These are phyloP conservation scores for Dovyalis caffra DNA, from an alignment of 345 rosid genomes.

Conservation along the genomic window DNA sequence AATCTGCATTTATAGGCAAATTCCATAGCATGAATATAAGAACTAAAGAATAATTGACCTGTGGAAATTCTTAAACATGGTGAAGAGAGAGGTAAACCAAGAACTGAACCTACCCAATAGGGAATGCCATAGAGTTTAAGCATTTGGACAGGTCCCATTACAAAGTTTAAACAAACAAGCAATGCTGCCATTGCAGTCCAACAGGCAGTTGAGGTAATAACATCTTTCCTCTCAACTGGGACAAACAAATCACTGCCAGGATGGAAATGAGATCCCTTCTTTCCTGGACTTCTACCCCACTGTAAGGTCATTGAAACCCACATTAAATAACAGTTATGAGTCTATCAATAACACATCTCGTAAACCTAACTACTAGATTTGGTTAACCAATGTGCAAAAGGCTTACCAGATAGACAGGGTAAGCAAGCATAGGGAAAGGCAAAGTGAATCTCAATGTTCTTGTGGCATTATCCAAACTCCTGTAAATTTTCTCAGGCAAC, in stretches of 20 bases:
- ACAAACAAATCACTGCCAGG: conserved; percentile 75
- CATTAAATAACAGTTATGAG: not conserved
- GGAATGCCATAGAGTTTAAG: conserved; percentile 32
- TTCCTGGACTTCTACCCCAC: conserved; percentile 89
- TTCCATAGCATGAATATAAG: not conserved
- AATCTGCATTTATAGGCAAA: conserved; percentile 34
- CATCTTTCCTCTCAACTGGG: conserved; percentile 64
- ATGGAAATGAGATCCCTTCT: conserved; percentile 81
- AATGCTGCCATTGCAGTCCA: conserved; percentile 40
- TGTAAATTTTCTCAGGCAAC: conserved; percentile 75
- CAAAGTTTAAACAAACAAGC: conserved; percentile 22
- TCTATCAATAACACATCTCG: not conserved
- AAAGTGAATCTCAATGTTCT: conserved; percentile 60
- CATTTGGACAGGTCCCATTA: conserved; percentile 25
- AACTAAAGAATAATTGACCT: not conserved
- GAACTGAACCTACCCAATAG: conserved; percentile 20
- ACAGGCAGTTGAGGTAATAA: conserved; percentile 55
- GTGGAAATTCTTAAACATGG: not conserved
- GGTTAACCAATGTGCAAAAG: not conserved
- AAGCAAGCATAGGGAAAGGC: conserved; percentile 92
- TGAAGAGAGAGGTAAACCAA: not conserved
- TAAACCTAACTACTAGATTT: not conserved
- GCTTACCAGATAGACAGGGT: conserved; percentile 85
- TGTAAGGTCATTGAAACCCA: conserved; percentile 21
- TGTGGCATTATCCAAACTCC: conserved; percentile 47